These are phyloP conservation scores for Lentinus tigrinus DNA, from an alignment of 768 basidiomycete genomes.

Conservation along the genomic window DNA sequence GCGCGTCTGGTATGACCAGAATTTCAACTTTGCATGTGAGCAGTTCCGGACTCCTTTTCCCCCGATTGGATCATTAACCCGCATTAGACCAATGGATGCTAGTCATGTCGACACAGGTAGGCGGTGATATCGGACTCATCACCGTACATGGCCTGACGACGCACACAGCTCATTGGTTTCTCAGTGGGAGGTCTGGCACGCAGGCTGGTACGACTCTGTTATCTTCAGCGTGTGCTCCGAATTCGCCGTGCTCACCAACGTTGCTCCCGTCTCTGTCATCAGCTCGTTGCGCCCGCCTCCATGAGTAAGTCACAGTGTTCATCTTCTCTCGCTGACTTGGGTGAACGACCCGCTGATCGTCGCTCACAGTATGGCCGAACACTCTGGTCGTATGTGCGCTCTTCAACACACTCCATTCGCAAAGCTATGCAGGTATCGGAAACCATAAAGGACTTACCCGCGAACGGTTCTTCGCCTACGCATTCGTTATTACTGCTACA, in stretches of 20 bases:
- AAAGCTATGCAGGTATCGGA: conserved; percentile 55
- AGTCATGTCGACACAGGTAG: conserved; percentile 29
- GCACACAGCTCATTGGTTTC: conserved; percentile 25
- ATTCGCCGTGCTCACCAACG: background rate
- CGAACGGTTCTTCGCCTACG: conserved; percentile 58
- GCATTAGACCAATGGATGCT: conserved; percentile 29
- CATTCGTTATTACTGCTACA: conserved; percentile 43
- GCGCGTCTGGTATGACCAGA: conserved; percentile 67
- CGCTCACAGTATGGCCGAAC: conserved; percentile 62
- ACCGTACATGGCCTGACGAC: background rate
- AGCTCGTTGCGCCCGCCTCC: conserved; percentile 25
- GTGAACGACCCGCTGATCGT: background rate
- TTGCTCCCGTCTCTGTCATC: background rate
- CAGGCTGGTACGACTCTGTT: conserved; percentile 26
- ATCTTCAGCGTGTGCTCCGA: conserved; percentile 20
- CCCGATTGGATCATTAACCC: background rate
- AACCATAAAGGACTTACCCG: conserved; percentile 51
- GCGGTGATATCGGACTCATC: background rate
- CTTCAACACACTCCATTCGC: conserved; percentile 73
- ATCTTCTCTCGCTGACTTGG: background rate
- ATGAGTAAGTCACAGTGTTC: conserved; percentile 23
- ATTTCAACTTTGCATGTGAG: conserved; percentile 58
- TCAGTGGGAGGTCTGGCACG: conserved; percentile 35
- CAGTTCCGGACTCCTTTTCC: background rate
- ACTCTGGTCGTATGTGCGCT: conserved; percentile 68